These are phyloP conservation scores for Vaccinium corymbosum DNA, from an alignment of 148 eudicot species.

Conservation along the genomic window DNA sequence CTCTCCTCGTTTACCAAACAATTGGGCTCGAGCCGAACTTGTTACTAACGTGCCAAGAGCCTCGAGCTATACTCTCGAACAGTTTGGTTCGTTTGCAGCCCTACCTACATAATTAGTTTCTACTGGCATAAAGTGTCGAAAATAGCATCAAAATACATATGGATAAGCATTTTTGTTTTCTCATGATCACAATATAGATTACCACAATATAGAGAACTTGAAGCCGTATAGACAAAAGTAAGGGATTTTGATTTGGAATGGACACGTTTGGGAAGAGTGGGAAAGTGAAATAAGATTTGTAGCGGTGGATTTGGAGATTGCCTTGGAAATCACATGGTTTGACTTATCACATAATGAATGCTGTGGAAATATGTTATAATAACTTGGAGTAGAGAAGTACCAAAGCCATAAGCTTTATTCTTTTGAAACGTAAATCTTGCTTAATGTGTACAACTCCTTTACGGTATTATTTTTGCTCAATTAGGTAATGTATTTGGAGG, in stretches of 20 bases:
- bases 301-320: neutral
- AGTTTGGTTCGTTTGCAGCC: too few relatives aligned
- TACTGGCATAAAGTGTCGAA: too few relatives aligned
- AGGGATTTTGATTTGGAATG: neutral
- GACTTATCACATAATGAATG: neutral
- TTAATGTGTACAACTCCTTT: neutral
- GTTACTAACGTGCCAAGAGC: neutral
- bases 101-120: too few relatives aligned
- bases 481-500: neutral
- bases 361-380: neutral
- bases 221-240: neutral
- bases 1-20: too few relatives aligned
- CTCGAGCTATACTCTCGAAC: neutral
- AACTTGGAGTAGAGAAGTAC: neutral
- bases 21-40: neutral
- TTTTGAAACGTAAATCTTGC: neutral
- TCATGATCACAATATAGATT: neutral
- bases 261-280: neutral
- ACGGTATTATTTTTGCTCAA: neutral
- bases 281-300: neutral
- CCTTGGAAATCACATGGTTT: neutral
- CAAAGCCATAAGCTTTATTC: neutral
- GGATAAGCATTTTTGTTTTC: too few relatives aligned
- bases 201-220: neutral
- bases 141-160: too few relatives aligned